Base-by-base conservation (phyloP, 148 eudicot genomes). In the Arctostaphylos glauca region DNA sequence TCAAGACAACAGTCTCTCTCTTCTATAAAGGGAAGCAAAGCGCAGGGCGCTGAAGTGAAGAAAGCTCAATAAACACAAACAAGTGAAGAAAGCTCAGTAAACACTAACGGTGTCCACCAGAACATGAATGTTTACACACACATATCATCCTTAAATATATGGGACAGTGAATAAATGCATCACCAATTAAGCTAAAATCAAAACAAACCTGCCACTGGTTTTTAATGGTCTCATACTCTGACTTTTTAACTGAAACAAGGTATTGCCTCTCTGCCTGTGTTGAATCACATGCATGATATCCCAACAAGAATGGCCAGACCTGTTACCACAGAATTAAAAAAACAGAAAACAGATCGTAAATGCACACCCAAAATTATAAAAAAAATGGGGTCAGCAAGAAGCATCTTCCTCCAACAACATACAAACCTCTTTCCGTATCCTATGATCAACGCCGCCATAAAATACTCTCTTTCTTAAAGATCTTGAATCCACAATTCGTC, bases 181-280 rank as follows among this genome's bases (percentile, higher is more conserved):
- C 41, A 66, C 54, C 43, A 78, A 21, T 44, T 59, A 16, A 19
- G 60, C 44, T 15, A 67, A 55, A 74, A 52, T 5, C 54, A 74
- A 62, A 55, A 86, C 82, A 83, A 83, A 94, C 99, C 99, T 96
- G 90, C 99, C 99, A 96, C 83, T 94, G 99, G 82, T 88, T 91
- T 88, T 92, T 96, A 74, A 94, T 85, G 44, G 90, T 92, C 87
- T 94, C 97, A 74, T 93, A 96, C 83, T 94, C 99, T 74, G 90
- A 87, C 83, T 93, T 94, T 88, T 88, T 94, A 75, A 88, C 84
- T 52, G 98, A 81, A 82, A 87, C 86, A 81, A 84, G 89, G 85
- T 93, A 94, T 83, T 93, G 97, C 64, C 99, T 91, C 87, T 94
- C 97, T 38, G 99, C 98, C 90, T 87, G 93, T 67, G 98, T 96